Evolutionary conservation across 768 basidiomycete species (phyloP).

Genomic region (Nevesoporus exiguus): DNA sequence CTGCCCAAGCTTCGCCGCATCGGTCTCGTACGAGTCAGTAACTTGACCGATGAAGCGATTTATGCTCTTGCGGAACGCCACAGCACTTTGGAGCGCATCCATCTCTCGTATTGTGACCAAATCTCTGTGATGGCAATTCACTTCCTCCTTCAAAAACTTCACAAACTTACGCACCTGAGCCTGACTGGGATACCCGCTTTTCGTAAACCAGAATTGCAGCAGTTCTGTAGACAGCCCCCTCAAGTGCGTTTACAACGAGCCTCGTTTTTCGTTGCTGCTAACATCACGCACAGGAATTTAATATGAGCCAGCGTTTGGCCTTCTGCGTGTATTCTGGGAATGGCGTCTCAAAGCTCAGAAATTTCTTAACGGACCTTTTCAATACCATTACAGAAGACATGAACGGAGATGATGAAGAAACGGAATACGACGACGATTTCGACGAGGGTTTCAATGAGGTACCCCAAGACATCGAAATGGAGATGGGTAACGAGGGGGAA

Average conservation of each 20-base stretch:
- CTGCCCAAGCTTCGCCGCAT: slow-evolving; percentile 90
- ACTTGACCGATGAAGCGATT: slow-evolving; percentile 92
- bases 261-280: neutral
- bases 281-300: slow-evolving; percentile 71
- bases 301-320: slow-evolving; percentile 77
- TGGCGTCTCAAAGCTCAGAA: slow-evolving; percentile 79
- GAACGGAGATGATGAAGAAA: slow-evolving; percentile 63
- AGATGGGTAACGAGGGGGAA: slow-evolving; percentile 38
- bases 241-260: slow-evolving; percentile 48
- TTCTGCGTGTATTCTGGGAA: slow-evolving; percentile 98
- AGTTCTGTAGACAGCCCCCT: slow-evolving; percentile 87
- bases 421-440: slow-evolving; percentile 55
- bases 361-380: slow-evolving; percentile 73
- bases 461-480: slow-evolving; percentile 31
- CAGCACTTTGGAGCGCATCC: slow-evolving; percentile 88
- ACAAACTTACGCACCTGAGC: slow-evolving; percentile 90
- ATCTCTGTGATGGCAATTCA: slow-evolving; percentile 90
- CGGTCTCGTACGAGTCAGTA: slow-evolving; percentile 89
- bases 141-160: slow-evolving; percentile 84
- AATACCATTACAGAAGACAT: slow-evolving; percentile 69
- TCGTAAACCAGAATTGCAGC: slow-evolving; percentile 77
- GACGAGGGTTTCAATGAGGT: slow-evolving; percentile 35
- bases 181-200: slow-evolving; percentile 97
- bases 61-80: slow-evolving; percentile 84
- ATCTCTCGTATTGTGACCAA: slow-evolving; percentile 96